phyloP scores from a whole-genome alignment of 2,329 filamentous ascomycete species.

The Colletotrichum noveboracense region DNA sequence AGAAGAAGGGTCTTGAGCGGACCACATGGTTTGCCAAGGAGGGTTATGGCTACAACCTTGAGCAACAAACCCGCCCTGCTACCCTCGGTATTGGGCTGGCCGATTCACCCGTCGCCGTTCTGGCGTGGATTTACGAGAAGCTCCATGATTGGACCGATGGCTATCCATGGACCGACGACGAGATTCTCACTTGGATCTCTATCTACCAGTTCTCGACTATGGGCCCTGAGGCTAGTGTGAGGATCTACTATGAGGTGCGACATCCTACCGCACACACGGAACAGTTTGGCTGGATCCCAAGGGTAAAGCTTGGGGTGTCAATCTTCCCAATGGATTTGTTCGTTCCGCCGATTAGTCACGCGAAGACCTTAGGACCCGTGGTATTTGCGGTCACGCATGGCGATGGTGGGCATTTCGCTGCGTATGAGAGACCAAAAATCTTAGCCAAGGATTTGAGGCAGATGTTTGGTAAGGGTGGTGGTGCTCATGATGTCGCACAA shows the following conservation, averaged over 20 bases:
- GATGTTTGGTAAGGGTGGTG: conserved; percentile 62
- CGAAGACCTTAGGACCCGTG: conserved; percentile 62
- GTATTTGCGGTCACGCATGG: conserved; percentile 59
- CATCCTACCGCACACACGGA: conserved; percentile 39
- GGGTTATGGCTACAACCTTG: conserved; percentile 62
- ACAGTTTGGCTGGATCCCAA: conserved; percentile 32
- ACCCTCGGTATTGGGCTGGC: conserved; percentile 73
- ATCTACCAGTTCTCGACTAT: conserved; percentile 75
- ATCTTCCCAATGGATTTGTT: conserved; percentile 64
- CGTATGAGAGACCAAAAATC: conserved; percentile 60
- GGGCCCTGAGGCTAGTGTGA: conserved; percentile 68
- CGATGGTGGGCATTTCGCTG: conserved; percentile 66
- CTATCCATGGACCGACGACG: conserved; percentile 78
- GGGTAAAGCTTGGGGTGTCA: conserved; percentile 50
- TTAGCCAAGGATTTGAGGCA: conserved; percentile 57
- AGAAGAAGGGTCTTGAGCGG: conserved; percentile 57
- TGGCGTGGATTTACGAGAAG: conserved; percentile 85
- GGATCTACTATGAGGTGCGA: conserved; percentile 75
- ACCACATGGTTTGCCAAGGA: conserved; percentile 61
- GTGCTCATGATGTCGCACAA: conserved; percentile 42
- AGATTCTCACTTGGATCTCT: conserved; percentile 76
- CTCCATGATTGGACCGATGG: conserved; percentile 76
- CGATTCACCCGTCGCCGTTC: conserved; percentile 72
- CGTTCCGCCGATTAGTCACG: conserved; percentile 60
- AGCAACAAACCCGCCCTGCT: conserved; percentile 73